Evolutionary conservation across 345 rosid genomes (phyloP).

Genomic region (Moringa oleifera): DNA sequence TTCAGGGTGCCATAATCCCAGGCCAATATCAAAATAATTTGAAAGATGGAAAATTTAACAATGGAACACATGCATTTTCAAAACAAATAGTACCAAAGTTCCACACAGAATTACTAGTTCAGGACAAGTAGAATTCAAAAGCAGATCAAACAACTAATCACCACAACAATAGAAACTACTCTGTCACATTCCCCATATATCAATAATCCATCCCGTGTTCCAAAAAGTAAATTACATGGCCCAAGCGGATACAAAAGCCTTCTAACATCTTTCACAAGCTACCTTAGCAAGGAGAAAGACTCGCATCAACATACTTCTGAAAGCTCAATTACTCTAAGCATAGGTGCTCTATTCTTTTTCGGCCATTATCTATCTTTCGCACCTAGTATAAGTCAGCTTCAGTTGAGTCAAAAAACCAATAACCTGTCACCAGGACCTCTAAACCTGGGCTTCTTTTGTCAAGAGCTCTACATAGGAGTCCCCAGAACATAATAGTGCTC

Average conservation of each 20-base stretch:
- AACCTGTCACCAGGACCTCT: too few relatives aligned
- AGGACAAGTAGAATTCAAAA: too few relatives aligned
- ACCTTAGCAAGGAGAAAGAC: not conserved
- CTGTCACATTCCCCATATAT: not conserved
- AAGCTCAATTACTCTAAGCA: not conserved
- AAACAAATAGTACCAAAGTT: not conserved
- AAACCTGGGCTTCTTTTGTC: too few relatives aligned
- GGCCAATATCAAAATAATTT: too few relatives aligned
- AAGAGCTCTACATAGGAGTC: not conserved
- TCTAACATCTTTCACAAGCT: not conserved
- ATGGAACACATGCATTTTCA: not conserved
- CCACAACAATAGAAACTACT: not conserved
- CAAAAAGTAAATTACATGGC: not conserved
- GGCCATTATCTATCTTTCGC: too few relatives aligned
- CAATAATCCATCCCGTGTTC: too few relatives aligned
- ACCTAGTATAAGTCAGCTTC: too few relatives aligned
- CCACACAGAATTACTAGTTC: not conserved
- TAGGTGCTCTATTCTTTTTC: slow-evolving; percentile 5
- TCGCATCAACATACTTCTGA: not conserved
- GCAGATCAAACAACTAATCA: not conserved
- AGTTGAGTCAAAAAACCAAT: too few relatives aligned
- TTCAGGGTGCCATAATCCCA: not conserved
- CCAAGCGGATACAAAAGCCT: not conserved
- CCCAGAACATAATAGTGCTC: not conserved
- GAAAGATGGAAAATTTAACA: not conserved